These are phyloP conservation scores for Kodamaea sp. DNA, from an alignment of 1,139 yeast genomes.

Conservation along the genomic window DNA sequence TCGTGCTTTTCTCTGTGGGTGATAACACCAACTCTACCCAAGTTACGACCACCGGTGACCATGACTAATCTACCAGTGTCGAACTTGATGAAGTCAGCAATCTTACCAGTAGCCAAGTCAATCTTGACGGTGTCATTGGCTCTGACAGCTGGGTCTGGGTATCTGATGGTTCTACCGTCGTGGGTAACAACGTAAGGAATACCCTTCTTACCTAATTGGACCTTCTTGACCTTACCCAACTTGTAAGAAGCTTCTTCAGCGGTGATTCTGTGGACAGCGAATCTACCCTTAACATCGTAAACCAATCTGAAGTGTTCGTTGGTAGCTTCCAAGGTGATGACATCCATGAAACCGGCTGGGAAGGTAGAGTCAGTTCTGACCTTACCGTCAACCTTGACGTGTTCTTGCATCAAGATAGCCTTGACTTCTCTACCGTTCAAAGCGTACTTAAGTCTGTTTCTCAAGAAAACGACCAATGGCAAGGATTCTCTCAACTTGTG, in stretches of 20 bases:
- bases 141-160: constrained; percentile 97
- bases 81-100: constrained; percentile 87
- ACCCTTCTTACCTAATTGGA: constrained; percentile 97
- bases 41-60: constrained; percentile 99
- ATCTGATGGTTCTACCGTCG: constrained; percentile 99
- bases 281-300: constrained; percentile 98
- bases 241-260: constrained; percentile 98
- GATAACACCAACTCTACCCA: constrained; percentile 99
- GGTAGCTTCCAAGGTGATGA: constrained; percentile 93
- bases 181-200: constrained; percentile 97
- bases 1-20: constrained; percentile 99
- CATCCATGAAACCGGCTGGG: constrained; percentile 99
- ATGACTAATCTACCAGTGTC: constrained; percentile 94
- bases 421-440: constrained; percentile 99
- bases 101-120: constrained; percentile 94
- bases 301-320: constrained; percentile 98
- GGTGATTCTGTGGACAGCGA: constrained; percentile 98
- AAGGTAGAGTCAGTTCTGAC: constrained; percentile 97
- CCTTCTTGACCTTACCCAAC: constrained; percentile 96
- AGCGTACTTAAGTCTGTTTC: constrained; percentile 99
- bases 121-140: constrained; percentile 97
- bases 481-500: constrained; percentile 99
- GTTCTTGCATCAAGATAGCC: constrained; percentile 99
- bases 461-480: constrained; percentile 95
- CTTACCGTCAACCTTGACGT: constrained; percentile 98